phyloP scores from a whole-genome alignment of 2,329 filamentous ascomycete genomes.

The Trichophyton schoenleinii region DNA sequence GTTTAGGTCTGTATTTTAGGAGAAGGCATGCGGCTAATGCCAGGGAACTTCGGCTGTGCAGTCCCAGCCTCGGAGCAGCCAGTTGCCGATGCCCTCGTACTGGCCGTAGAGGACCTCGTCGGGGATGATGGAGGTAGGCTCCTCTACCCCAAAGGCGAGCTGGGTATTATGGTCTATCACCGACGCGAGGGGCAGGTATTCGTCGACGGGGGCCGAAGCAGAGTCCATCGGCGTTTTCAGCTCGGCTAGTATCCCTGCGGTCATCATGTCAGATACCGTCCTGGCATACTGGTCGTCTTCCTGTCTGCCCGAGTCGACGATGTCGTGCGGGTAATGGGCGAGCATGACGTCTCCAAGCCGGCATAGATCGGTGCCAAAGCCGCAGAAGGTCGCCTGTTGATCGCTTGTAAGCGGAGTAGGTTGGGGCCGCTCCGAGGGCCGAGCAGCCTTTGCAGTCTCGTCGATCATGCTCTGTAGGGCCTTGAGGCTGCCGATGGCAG shows the following conservation, averaged over 20 bases:
- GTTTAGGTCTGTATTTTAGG: neutral
- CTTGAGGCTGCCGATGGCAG: slow-evolving; percentile 18
- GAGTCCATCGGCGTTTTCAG: slow-evolving; percentile 13
- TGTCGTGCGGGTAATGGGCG: slow-evolving; percentile 9
- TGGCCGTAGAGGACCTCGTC: slow-evolving; percentile 16
- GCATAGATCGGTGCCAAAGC: slow-evolving; percentile 18
- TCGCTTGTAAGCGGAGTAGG: slow-evolving; percentile 15
- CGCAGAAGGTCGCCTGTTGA: slow-evolving; percentile 17
- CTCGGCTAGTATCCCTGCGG: slow-evolving; percentile 15
- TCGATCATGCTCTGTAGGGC: slow-evolving; percentile 19
- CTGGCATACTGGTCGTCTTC: slow-evolving; percentile 14
- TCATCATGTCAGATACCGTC: slow-evolving; percentile 16
- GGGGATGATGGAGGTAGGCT: slow-evolving; percentile 10
- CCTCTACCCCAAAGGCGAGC: slow-evolving; percentile 6
- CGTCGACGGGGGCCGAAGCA: slow-evolving; percentile 12
- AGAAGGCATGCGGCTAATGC: neutral
- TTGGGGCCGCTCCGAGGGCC: slow-evolving; percentile 10
- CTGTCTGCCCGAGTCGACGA: slow-evolving; percentile 9
- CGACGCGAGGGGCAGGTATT: slow-evolving; percentile 17
- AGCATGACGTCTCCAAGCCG: slow-evolving; percentile 18
- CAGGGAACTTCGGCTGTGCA: slow-evolving; percentile 20
- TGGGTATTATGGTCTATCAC: slow-evolving; percentile 16
- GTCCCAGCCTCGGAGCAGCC: slow-evolving; percentile 20
- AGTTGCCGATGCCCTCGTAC: slow-evolving; percentile 22
- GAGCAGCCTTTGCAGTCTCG: slow-evolving; percentile 10